Base-by-base conservation (phyloP, 176 grass and related monocot genomes). In the Lolium multiflorum region DNA sequence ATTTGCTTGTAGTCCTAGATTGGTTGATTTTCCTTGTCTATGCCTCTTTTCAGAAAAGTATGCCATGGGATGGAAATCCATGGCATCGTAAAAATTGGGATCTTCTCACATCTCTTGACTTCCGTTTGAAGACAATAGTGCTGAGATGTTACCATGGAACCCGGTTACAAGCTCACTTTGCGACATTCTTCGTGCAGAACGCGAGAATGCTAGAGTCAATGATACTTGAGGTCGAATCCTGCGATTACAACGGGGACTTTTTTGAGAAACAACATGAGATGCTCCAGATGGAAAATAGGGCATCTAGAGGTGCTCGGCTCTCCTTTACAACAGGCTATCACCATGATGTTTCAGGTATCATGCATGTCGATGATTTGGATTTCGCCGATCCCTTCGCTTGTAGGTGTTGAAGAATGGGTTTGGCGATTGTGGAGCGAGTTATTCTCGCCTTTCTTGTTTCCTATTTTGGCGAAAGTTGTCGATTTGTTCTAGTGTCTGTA, bases 101-200 rank as follows among this genome's bases (percentile, higher is more conserved):
- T 20, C 15, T 74, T 48, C 10, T 61, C 15, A 17, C 15, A 48
- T 60, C 38, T 38, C 17, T 83, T 59, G 67, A 83, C 50, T 73
- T 72, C 37, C 81, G 37, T 73, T 52, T 72, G 31, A 83, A 72
- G 81, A 83, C 20, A 72, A 0, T 83, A 1, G 81, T 71, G 12
- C 9, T 71, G 37, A 18, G 47, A 22, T 55, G 9, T 41, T 82
- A 82, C 22, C 12, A 4, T 0, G 5, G 50, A 54, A 54, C 50
- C 50, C 50, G 14, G 14, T 55, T 55, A 52, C 25, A 81, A 37
- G 43, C 15, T 4, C 18, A 52, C 44, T 81, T 81, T 3, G 62
- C 25, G 2, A n/a, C 14, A 13, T 81, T 68, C 25, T 81, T 81
- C 5, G 28, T 81, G 31, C 4, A 68, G 44, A 81, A 81, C 31